These are phyloP conservation scores for Yamagishiella unicocca DNA, from an alignment of 139 green algal species.

Conservation along the genomic window DNA sequence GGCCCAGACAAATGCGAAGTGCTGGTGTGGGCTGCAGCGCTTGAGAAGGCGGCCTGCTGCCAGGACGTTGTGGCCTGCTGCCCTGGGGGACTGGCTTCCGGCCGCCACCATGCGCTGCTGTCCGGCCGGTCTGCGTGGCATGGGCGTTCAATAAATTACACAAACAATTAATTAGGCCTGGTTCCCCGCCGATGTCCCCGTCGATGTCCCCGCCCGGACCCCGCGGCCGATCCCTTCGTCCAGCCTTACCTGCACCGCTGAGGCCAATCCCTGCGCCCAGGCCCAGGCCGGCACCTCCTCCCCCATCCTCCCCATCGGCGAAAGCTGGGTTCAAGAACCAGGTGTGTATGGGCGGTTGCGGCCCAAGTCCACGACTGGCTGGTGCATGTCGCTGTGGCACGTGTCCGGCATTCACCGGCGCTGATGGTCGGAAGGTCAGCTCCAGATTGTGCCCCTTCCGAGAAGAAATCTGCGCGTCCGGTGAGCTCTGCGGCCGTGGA, in stretches of 20 bases:
- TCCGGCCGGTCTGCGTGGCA: background rate
- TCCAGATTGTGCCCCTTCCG: background rate
- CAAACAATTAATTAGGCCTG: too few relatives aligned
- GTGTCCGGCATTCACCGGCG: background rate
- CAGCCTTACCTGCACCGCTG: background rate
- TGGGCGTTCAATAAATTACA: too few relatives aligned
- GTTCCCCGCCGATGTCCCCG: too few relatives aligned
- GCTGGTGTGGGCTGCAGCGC: background rate
- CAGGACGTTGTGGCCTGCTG: background rate
- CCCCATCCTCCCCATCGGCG: background rate
- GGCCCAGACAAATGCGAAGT: background rate
- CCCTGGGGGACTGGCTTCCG: background rate
- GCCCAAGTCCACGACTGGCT: background rate
- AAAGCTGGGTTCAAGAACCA: constrained; percentile 57
- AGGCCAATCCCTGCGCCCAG: background rate
- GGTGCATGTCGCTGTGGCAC: background rate
- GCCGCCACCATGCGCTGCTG: constrained; percentile 27
- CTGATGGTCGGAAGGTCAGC: background rate
- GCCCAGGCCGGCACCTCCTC: background rate
- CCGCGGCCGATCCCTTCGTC: background rate
- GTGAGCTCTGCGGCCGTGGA: background rate
- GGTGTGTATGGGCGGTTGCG: constrained; percentile 31
- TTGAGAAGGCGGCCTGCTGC: background rate
- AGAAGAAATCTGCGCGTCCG: background rate
- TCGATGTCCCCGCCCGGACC: too few relatives aligned